Evolutionary conservation across 495 filamentous ascomycete genomes (phyloP), one percentile per base, ranked within the genome.

Genomic region (Penicillium riverlandense): DNA sequence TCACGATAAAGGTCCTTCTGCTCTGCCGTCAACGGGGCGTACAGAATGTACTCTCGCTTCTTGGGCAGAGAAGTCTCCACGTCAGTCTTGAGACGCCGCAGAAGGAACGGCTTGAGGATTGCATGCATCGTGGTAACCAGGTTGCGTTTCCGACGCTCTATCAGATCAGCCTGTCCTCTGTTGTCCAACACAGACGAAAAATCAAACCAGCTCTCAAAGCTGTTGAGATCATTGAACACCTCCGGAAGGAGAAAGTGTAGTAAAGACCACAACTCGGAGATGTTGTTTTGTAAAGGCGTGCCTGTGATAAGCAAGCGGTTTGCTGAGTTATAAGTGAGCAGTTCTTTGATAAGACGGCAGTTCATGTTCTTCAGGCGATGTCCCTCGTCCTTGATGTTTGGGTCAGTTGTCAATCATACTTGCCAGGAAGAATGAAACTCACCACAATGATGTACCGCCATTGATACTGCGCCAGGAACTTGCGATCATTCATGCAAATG

Each of bases 371-470:
- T 98, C 71, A 98, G 79, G 6, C 92, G 86, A 59, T 98, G 92
- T 2, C 92, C 92, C 67, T 98, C 92, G 55, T 98, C 92, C 81
- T 83, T 38, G 46, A 28, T 30, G 37, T 16, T 37, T 3, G 6
- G 39, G 59, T 49, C 58, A 48, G 41, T 22, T 22, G 4, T 4
- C 22, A 22, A 22, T 22, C 22, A 22, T 16, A 40, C 7, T 35
- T 37, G 12, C 31, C 40, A 1, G 11, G 5, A 28, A 12, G 6
- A 34, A 8, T 9, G 39, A 29, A 13, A 72, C 82, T 61, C 70
- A 86, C 84, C 57, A 98, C 95, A 53, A 97, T 88, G 54, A 98
- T 96, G 59, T 94, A 95, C 41, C 90, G 87, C 92, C 92, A 98
- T 16, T 86, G 81, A 49, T 91, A 92, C 46, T 83, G 80, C 28